Evolutionary conservation across 2,329 filamentous ascomycete species (phyloP).

Genomic region (Xylaria sp.): DNA sequence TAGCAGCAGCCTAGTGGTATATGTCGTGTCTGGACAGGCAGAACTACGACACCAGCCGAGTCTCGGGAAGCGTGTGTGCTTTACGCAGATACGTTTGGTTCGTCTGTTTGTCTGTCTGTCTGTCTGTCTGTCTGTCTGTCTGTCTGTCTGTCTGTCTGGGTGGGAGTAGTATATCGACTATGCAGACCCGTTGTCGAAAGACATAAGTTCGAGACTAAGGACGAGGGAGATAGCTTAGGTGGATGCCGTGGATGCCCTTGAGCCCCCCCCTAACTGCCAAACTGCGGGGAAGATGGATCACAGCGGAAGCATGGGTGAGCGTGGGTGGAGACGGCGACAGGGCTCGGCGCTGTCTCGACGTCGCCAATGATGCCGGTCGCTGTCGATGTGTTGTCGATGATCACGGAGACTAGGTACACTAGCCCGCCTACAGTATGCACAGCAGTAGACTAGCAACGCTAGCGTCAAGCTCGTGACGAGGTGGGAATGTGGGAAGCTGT

Average conservation of each 20-base stretch:
- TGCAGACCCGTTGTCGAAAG: slow-evolving; percentile 7
- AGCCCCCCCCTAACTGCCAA: slow-evolving; percentile 24
- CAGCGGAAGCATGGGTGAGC: slow-evolving; percentile 34
- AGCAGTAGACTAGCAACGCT: neutral
- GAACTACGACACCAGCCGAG: neutral
- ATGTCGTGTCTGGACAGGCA: too few species aligned
- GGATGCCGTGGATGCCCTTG: slow-evolving; percentile 30
- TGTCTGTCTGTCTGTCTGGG: neutral
- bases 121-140: neutral
- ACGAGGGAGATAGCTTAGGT: slow-evolving; percentile 25
- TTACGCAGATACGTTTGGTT: neutral
- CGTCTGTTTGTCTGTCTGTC: neutral
- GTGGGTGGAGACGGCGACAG: slow-evolving; percentile 24
- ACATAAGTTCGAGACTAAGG: neutral
- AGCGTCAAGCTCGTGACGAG: slow-evolving; percentile 31
- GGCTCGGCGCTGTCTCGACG: slow-evolving; percentile 10
- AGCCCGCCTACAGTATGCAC: neutral
- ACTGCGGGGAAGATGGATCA: slow-evolving; percentile 40
- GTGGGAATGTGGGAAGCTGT: slow-evolving; percentile 14
- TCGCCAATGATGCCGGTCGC: slow-evolving; percentile 28
- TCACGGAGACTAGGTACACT: slow-evolving; percentile 13
- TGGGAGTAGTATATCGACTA: slow-evolving; percentile 3
- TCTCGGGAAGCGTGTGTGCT: too few species aligned
- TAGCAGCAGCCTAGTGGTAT: neutral
- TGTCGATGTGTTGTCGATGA: slow-evolving; percentile 5